A percentile compares a stretch with the other conserved stretches of the same genome.
These are phyloP conservation scores for Parmales sp. DNA, from an alignment of 108 stramenopile genomes.

Conservation along the genomic window DNA sequence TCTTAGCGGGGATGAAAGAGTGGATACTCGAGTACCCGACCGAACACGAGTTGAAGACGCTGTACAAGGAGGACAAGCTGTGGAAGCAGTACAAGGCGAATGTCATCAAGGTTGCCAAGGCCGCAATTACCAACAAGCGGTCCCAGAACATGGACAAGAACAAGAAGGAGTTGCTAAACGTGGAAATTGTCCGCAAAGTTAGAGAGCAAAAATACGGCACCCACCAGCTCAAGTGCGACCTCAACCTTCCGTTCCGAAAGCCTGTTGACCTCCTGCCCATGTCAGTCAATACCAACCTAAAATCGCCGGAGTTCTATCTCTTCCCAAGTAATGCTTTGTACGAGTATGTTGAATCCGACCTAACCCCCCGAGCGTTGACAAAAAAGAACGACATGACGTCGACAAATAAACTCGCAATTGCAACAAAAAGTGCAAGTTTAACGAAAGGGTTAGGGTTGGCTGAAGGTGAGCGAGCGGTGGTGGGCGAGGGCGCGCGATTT, in stretches of 20 bases:
- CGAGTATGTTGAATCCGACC: not conserved
- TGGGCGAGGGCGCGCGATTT: too few species aligned
- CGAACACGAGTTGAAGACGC: not conserved
- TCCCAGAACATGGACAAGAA: not conserved
- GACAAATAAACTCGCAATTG: too few species aligned
- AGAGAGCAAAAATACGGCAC: constrained; percentile 3
- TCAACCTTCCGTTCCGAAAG: not conserved
- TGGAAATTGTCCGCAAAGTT: not conserved
- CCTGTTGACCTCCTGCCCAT: constrained; percentile 8
- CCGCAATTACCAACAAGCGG: not conserved
- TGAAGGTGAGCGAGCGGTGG: too few species aligned
- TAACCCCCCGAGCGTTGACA: not conserved
- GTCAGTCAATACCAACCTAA: not conserved
- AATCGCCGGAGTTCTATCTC: not conserved
- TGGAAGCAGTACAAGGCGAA: constrained; percentile 12
- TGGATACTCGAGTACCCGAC: constrained; percentile 3
- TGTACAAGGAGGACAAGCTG: constrained; percentile 6
- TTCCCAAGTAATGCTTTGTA: not conserved
- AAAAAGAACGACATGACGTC: too few species aligned
- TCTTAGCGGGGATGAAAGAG: not conserved
- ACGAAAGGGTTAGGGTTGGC: too few species aligned
- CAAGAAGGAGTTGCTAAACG: not conserved
- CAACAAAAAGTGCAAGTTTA: too few species aligned
- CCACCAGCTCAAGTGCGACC: not conserved
- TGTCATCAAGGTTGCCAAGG: not conserved